These are phyloP conservation scores for Penicillium psychrosexuale DNA, from an alignment of 2,329 filamentous ascomycete species.

Conservation along the genomic window DNA sequence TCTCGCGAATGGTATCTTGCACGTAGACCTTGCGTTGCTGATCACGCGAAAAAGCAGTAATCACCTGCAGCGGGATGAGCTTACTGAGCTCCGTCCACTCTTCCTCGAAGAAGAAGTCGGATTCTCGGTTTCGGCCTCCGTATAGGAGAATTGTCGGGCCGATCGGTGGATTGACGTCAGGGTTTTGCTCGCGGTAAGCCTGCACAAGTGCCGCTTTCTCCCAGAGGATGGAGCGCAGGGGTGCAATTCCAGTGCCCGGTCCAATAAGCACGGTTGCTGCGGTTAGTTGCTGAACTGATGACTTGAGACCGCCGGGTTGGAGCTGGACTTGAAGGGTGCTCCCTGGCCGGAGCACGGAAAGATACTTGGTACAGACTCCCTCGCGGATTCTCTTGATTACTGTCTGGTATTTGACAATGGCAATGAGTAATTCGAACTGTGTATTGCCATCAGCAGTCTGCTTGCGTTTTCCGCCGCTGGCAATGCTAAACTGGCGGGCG, in stretches of 20 bases:
- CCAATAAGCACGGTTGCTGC: constrained; percentile 72
- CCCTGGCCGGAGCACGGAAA: constrained; percentile 61
- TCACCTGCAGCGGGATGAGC: constrained; percentile 51
- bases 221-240: constrained; percentile 75
- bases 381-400: constrained; percentile 78
- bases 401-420: constrained; percentile 88
- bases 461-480: constrained; percentile 62
- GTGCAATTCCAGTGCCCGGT: constrained; percentile 83
- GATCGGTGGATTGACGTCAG: constrained; percentile 25
- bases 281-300: constrained; percentile 46
- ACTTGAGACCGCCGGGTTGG: constrained; percentile 52
- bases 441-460: constrained; percentile 39
- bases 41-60: constrained; percentile 69
- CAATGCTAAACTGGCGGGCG: constrained; percentile 92
- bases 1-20: constrained; percentile 59
- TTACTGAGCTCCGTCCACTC: constrained; percentile 63
- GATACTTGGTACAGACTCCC: constrained; percentile 86
- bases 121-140: constrained; percentile 69
- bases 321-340: constrained; percentile 60
- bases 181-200: constrained; percentile 29
- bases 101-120: constrained; percentile 77
- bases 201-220: constrained; percentile 56
- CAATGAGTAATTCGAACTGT: constrained; percentile 70
- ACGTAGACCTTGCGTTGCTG: constrained; percentile 65
- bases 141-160: constrained; percentile 68